Evolutionary conservation across 495 filamentous ascomycete species (phyloP), one percentile per base, ranked within the genome.

Genomic region (Collariella sp.): DNA sequence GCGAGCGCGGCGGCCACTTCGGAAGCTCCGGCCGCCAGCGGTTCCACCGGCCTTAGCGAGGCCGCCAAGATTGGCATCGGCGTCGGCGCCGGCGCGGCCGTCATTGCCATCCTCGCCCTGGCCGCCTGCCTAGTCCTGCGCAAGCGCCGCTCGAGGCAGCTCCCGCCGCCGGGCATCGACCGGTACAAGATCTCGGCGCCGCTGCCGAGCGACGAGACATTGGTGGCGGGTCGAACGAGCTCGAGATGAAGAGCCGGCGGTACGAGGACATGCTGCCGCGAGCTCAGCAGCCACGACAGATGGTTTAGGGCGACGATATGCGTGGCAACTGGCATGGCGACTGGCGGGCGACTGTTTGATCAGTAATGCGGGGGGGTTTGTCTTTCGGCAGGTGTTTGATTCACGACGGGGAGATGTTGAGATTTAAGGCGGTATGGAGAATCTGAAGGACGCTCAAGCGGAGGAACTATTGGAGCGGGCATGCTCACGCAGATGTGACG

Each of bases 181-280:
- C 60, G 56, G 39, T 62, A 69, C 58, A 59, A 76, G 43, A 76
- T 78, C 49, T 74, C 74, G 24, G 60, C 70, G 9, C 72, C 75
- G 19, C 63, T 75, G 59, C 62, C 67, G 2, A 65, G 60, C 16
- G 60, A 62, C 4, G 68, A 69, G n/a, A 58, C 31, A 66, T 66
- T 34, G 62, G 58, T 12, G 60, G 62, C 16, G 44, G 22, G 22
- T 56, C 18, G 10, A 60, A 61, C 33, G 69, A 72, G 29, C 57
- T 75, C 33, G 72, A 76, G 54, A 58, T 66, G 49, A 67, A 70
- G 48, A 68, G 69, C 16, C 67, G 64, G 16, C 67, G 70, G 22
- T 78, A 78, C 52, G 74, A 78, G 53, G 72, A 76, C 39, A 69
- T 78, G 71, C 41, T 67, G 10, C 72, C 72, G 39, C 60, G 70